Evolutionary conservation across 495 filamentous ascomycete species (phyloP).

Genomic region (Tuber umbilicatum): DNA sequence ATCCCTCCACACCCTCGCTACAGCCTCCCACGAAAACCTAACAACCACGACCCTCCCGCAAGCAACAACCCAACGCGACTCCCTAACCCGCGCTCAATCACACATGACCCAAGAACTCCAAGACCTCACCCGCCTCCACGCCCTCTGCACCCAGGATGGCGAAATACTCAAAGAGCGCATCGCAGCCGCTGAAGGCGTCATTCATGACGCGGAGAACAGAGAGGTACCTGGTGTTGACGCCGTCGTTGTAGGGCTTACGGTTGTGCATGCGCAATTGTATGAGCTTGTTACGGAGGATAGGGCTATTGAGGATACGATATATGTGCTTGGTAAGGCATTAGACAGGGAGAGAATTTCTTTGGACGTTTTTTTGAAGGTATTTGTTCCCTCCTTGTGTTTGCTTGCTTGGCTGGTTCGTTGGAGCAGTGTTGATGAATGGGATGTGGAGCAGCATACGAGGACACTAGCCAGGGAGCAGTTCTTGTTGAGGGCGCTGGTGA

Average conservation of each 20-base stretch:
- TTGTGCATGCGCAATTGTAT: conserved; percentile 89
- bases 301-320: conserved; percentile 75
- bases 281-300: conserved; percentile 77
- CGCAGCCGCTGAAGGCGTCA: conserved; percentile 69
- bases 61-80: conserved; percentile 62
- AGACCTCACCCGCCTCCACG: conserved; percentile 60
- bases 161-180: conserved; percentile 68
- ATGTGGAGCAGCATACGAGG: conserved; percentile 58
- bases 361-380: conserved; percentile 71
- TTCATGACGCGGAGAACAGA: conserved; percentile 51
- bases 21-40: conserved; percentile 44
- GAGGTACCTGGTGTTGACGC: conserved; percentile 69
- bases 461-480: conserved; percentile 82
- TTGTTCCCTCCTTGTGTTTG: neutral
- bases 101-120: conserved; percentile 65
- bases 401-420: neutral
- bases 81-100: conserved; percentile 61
- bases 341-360: conserved; percentile 72
- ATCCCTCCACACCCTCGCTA: conserved; percentile 60
- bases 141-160: conserved; percentile 68
- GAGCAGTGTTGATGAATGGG: conserved; percentile 11
- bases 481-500: conserved; percentile 77
- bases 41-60: conserved; percentile 60
- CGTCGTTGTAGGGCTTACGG: conserved; percentile 83
- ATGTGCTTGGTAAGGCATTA: conserved; percentile 72